Percentiles rank a stretch among this genome's conserved stretches.
Evolutionary conservation across 1,284 basidiomycete species (phyloP).

Genomic region (Rhodotorula sp.): DNA sequence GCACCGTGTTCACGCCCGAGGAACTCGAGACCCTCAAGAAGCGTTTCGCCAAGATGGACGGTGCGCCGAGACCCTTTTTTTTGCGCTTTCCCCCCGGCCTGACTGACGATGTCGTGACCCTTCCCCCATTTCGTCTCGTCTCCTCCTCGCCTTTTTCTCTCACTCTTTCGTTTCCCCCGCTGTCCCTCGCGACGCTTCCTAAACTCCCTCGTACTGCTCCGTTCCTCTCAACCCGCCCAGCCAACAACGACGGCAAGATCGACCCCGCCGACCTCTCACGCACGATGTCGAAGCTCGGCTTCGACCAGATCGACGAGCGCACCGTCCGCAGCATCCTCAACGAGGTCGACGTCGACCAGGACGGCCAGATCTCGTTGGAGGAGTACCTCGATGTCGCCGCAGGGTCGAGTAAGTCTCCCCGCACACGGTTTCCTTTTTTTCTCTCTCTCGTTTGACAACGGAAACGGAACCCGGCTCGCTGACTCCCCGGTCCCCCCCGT

Average conservation of each 20-base stretch:
- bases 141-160: neutral
- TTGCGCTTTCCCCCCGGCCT: too few species aligned
- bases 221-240: too few species aligned
- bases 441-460: too few species aligned
- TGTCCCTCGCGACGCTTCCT: too few species aligned
- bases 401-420: slow-evolving; percentile 59
- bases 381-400: slow-evolving; percentile 68
- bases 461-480: too few species aligned
- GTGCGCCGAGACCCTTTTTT: slow-evolving; percentile 5
- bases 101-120: neutral
- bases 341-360: slow-evolving; percentile 37
- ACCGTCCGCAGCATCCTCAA: slow-evolving; percentile 17
- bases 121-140: neutral
- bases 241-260: slow-evolving; percentile 37
- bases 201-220: too few species aligned
- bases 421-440: too few species aligned
- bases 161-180: neutral
- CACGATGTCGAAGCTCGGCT: slow-evolving; percentile 26
- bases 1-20: slow-evolving; percentile 36
- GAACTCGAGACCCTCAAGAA: slow-evolving; percentile 37
- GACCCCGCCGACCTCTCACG: slow-evolving; percentile 16
- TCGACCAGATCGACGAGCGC: slow-evolving; percentile 14
- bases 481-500: too few species aligned
- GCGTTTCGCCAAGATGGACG: slow-evolving; percentile 30
- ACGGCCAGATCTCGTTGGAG: slow-evolving; percentile 55